Base-by-base conservation (phyloP, 73 alveolate genomes). In the Paramecium biaurelia region DNA sequence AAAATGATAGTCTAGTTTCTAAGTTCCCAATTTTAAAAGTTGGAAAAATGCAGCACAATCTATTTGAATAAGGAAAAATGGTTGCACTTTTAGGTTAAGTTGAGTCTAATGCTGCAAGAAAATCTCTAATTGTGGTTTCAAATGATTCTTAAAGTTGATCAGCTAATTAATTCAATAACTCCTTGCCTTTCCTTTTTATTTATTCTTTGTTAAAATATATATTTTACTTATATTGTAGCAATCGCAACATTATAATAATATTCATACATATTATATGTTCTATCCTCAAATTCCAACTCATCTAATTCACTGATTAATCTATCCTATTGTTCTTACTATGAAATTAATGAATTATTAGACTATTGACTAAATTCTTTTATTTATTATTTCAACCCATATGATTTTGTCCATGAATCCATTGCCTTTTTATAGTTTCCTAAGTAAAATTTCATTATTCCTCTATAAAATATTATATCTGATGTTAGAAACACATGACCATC, bases 221-320 rank as follows among this genome's bases (percentile, higher is more conserved):
- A 58, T 26, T 9, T 68, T 45, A 53, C 85, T 23, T 18, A 53
- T 43, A 43, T 70, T 23, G 88, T 45, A 18, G 84, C 89, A 49
- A 70, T 42, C 20, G 94, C 92, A 38, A 89, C 88, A 70, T 89
- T 89, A 23, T 43, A 89, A 38, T 89, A 89, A 45, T 89, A 82
- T 82, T 89, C 94, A 72, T 89, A 89, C 70, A 89, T 49, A 30
- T 89, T 89, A 45, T 70, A 89, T 37, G 94, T 89, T 89, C 94
- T 89, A 72, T 89, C 87, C 21, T 76, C 87, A 41, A 89, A 89
- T 70, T 67, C 89, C n/a, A 70, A 72, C 49, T 89, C 94, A 21
- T 89, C 94, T 43, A 89, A 89, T 42, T 79, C 90, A 79, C 72
- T 79, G 18, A 41, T 79, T 35, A 72, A 72, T 43, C 90, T 79